A percentile compares a stretch with the other conserved stretches of the same genome.
Evolutionary conservation across 2,329 filamentous ascomycete species (phyloP).

Genomic region (Dryadomyces quercivorus): DNA sequence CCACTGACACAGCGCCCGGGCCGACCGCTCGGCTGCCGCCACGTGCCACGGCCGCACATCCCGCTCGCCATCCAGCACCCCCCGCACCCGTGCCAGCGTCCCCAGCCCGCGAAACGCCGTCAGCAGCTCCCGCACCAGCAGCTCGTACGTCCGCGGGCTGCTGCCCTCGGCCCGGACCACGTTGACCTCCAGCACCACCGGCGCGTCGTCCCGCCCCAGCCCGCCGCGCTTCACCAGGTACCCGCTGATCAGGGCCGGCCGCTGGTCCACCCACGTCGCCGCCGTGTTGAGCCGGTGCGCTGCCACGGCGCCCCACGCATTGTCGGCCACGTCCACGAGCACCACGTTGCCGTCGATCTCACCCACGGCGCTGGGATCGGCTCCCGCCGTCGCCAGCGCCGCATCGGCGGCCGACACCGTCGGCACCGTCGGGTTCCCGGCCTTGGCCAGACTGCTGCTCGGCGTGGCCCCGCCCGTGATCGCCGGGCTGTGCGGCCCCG

Average conservation of each 20-base stretch:
- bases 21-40: constrained; percentile 56
- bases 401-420: constrained; percentile 8
- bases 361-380: constrained; percentile 24
- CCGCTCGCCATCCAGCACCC: constrained; percentile 43
- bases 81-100: constrained; percentile 55
- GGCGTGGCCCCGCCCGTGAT: neutral
- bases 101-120: constrained; percentile 56
- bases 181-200: constrained; percentile 51
- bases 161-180: constrained; percentile 45
- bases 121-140: constrained; percentile 57
- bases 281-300: constrained; percentile 54
- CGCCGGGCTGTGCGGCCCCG: constrained; percentile 5
- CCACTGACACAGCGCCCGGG: constrained; percentile 50
- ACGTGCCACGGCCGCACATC: constrained; percentile 70
- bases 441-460: neutral
- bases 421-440: constrained; percentile 10
- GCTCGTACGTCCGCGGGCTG: constrained; percentile 42
- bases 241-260: constrained; percentile 48
- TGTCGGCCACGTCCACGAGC: constrained; percentile 60
- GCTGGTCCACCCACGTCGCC: constrained; percentile 38
- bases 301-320: constrained; percentile 63
- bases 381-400: constrained; percentile 7
- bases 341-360: constrained; percentile 46
- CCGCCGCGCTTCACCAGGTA: constrained; percentile 55
- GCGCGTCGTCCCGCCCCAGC: constrained; percentile 41